Conservation (phyloP, 352 stramenopile genomes). For the Phytophthora rubi region DNA sequence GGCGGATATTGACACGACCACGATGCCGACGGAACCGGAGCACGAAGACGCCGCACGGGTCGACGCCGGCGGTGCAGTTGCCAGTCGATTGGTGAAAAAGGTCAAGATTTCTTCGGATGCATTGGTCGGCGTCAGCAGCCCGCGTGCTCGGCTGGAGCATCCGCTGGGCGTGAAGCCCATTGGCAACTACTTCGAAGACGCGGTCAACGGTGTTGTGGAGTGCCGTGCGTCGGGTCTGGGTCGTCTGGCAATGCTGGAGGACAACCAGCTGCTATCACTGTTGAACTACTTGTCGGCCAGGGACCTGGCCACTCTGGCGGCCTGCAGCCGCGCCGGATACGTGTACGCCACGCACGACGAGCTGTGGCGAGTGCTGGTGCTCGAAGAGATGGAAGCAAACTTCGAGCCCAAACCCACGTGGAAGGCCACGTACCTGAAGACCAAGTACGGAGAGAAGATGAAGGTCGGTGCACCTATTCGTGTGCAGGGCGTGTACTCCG, state of each 20-base stretch:
- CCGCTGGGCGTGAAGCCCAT: conserved; percentile 85
- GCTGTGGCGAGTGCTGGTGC: conserved; percentile 80
- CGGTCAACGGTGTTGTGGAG: conserved; percentile 60
- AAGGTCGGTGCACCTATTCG: conserved; percentile 35
- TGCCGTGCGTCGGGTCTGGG: conserved; percentile 70
- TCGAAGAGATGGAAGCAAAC: conserved; percentile 74
- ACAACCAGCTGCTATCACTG: conserved; percentile 69
- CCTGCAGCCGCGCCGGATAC: conserved; percentile 69
- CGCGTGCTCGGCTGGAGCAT: conserved; percentile 50
- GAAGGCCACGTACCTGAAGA: conserved; percentile 76
- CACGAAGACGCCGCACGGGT: conserved; percentile 12
- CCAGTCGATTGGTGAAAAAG: conserved; percentile 40
- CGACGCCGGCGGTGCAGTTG: conserved; percentile 20
- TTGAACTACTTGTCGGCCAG: conserved; percentile 62
- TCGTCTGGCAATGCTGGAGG: conserved; percentile 52
- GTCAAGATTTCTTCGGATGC: conserved; percentile 26
- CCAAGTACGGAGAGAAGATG: conserved; percentile 42
- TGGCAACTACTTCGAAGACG: conserved; percentile 82
- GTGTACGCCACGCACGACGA: conserved; percentile 81
- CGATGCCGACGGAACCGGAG: conserved; percentile 20
- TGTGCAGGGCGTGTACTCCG: conserved; percentile 84
- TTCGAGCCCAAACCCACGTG: conserved; percentile 66
- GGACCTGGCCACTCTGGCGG: conserved; percentile 53
- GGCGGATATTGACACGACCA: conserved; percentile 20
- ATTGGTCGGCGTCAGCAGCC: neutral